Evolutionary conservation across 2,329 filamentous ascomycete species (phyloP).

Genomic region (Fusarium solani-melongenae): DNA sequence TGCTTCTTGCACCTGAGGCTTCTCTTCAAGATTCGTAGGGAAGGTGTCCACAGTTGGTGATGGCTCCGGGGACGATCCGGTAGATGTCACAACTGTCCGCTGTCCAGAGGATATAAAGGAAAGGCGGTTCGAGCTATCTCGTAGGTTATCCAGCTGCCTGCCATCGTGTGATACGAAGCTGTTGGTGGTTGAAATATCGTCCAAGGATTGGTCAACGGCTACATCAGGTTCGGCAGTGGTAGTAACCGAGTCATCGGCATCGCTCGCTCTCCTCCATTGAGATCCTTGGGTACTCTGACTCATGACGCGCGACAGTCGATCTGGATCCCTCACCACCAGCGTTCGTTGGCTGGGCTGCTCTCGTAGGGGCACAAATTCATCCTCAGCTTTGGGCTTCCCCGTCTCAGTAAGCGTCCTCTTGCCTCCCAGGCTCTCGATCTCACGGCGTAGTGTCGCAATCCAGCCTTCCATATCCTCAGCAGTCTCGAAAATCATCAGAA

Average conservation of each 20-base stretch:
- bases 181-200: constrained; percentile 67
- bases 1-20: constrained; percentile 34
- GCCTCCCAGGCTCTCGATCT: constrained; percentile 77
- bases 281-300: constrained; percentile 31
- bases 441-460: constrained; percentile 74
- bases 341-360: constrained; percentile 59
- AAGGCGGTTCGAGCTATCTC: constrained; percentile 66
- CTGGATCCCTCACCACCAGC: constrained; percentile 59
- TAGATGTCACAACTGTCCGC: constrained; percentile 69
- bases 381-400: constrained; percentile 61
- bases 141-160: constrained; percentile 66
- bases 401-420: constrained; percentile 72
- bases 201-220: constrained; percentile 56
- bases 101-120: constrained; percentile 72
- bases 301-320: constrained; percentile 55
- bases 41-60: constrained; percentile 68
- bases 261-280: constrained; percentile 19
- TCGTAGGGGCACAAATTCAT: constrained; percentile 47
- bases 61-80: constrained; percentile 62
- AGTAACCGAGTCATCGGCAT: constrained; percentile 20
- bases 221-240: constrained; percentile 38
- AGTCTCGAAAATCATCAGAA: constrained; percentile 78
- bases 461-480: constrained; percentile 81
- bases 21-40: constrained; percentile 36
- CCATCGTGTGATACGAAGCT: constrained; percentile 70